phyloP scores from a whole-genome alignment of 2,329 filamentous ascomycete species.

The Septoria linicola region DNA sequence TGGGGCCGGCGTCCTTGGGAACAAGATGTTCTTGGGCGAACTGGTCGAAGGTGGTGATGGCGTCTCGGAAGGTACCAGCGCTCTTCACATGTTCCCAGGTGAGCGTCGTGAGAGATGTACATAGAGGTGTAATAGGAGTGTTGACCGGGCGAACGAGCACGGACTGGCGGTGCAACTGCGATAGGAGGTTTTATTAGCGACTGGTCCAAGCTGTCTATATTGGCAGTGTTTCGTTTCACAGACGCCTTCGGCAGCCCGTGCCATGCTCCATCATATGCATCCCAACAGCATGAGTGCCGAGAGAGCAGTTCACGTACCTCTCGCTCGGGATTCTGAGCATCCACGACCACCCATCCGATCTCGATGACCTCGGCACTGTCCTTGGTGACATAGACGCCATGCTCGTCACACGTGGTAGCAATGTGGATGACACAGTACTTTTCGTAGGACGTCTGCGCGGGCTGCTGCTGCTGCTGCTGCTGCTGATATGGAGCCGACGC shows the following conservation, averaged over 20 bases:
- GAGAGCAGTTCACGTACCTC: conserved; percentile 33
- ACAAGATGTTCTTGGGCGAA: conserved; percentile 91
- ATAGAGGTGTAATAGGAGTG: conserved; percentile 95
- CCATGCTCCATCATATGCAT: conserved; percentile 5
- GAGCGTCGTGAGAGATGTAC: conserved; percentile 95
- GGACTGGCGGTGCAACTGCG: conserved; percentile 86
- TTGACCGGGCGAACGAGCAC: conserved; percentile 98
- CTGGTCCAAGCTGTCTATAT: conserved; percentile 23
- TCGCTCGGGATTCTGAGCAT: conserved; percentile 36
- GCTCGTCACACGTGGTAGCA: conserved; percentile 97
- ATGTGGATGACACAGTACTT: conserved; percentile 98
- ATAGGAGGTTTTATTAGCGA: conserved; percentile 27
- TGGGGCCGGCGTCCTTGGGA: conserved; percentile 68
- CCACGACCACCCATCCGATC: conserved; percentile 85
- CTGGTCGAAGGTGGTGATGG: conserved; percentile 88
- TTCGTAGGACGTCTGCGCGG: conserved; percentile 59
- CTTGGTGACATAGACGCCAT: conserved; percentile 98
- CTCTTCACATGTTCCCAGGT: conserved; percentile 99
- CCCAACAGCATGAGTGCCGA: conserved; percentile 2
- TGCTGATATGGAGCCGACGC: conserved; percentile 22
- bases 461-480: conserved; percentile 24
- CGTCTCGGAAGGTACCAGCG: conserved; percentile 94
- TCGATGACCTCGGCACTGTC: conserved; percentile 99
- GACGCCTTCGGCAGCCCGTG: conserved; percentile 18
- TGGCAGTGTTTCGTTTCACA: conserved; percentile 29